Evolutionary conservation across 177 flowering plant genomes (phyloP).

Genomic region (Vitis hybrid): DNA sequence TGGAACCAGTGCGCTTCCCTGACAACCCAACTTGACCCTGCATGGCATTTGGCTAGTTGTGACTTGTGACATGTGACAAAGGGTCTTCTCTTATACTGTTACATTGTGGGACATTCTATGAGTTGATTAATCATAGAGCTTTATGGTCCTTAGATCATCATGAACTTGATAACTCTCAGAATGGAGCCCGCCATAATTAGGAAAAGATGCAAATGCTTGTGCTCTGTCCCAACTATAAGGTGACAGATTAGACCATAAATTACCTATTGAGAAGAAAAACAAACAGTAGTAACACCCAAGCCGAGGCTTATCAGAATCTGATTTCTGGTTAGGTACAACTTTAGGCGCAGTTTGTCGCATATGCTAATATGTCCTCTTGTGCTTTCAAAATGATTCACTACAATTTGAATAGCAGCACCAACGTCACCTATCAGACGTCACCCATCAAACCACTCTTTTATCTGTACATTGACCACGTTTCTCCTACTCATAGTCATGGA

Average conservation of each 20-base stretch:
- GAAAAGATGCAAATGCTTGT: neutral
- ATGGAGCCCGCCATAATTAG: neutral
- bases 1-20: too few species aligned
- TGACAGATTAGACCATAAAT: neutral
- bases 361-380: slow-evolving; percentile 2
- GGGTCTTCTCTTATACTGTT: too few species aligned
- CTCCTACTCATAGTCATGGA: too few species aligned
- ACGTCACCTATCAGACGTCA: neutral
- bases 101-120: too few species aligned
- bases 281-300: neutral
- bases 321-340: neutral
- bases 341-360: slow-evolving; percentile 3
- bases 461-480: neutral
- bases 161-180: slow-evolving; percentile 1
- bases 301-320: neutral
- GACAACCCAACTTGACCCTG: too few species aligned
- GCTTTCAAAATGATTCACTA: slow-evolving; percentile 4
- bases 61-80: too few species aligned
- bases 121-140: too few species aligned
- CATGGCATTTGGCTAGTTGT: too few species aligned
- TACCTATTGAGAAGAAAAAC: neutral
- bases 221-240: neutral
- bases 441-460: neutral
- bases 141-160: neutral
- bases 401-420: neutral